phyloP scores from a whole-genome alignment of 306 rosid genomes.

The Lathyrus tuberosus region DNA sequence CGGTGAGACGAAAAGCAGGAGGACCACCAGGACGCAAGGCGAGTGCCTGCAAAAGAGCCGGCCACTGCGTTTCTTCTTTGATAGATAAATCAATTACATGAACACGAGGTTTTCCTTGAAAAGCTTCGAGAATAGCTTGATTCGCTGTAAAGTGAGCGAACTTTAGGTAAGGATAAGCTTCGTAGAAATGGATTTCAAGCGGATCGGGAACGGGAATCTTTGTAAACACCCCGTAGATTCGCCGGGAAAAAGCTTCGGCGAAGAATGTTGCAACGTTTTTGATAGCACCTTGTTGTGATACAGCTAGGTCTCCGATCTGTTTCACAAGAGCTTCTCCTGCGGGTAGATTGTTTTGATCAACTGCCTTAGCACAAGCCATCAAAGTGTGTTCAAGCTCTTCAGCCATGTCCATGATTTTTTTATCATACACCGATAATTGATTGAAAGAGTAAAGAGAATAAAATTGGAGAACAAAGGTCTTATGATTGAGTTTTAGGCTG shows the following conservation, averaged over 20 bases:
- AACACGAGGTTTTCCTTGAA: constrained; percentile 70
- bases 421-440: no score
- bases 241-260: constrained; percentile 76
- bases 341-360: constrained; percentile 54
- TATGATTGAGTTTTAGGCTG: no score
- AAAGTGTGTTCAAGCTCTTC: no score
- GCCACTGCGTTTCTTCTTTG: constrained; percentile 98
- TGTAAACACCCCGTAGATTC: constrained; percentile 65
- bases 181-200: constrained; percentile 88
- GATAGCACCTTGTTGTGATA: constrained; percentile 89
- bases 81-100: constrained; percentile 91
- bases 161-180: constrained; percentile 79
- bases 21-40: constrained; percentile 86
- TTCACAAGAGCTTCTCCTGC: constrained; percentile 73
- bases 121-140: constrained; percentile 92
- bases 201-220: constrained; percentile 58
- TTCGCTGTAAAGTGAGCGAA: constrained; percentile 94
- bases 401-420: no score
- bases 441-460: no score
- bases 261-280: constrained; percentile 83
- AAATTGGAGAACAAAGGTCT: no score
- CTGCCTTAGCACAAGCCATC: neutral
- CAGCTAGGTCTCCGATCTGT: constrained; percentile 68
- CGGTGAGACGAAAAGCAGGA: constrained; percentile 78
- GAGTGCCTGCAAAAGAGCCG: constrained; percentile 84